Evolutionary conservation across 2,329 filamentous ascomycete species (phyloP).

Genomic region (Periglandula ipomoeae): DNA sequence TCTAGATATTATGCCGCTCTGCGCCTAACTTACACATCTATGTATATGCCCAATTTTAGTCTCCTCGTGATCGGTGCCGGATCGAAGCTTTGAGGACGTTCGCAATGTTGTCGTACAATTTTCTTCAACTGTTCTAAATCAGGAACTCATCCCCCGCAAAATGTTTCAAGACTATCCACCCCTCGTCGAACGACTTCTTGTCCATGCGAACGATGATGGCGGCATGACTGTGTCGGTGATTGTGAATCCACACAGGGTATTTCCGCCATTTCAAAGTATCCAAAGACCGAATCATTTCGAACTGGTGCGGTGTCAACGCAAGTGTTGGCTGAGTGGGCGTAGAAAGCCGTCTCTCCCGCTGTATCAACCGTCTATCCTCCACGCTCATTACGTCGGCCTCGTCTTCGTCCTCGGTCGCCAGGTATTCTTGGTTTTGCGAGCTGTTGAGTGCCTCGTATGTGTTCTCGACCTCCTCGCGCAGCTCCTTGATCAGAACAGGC

Average conservation of each 20-base stretch:
- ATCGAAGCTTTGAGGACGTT: background rate
- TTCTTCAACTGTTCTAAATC: conserved; percentile 13
- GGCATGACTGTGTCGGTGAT: conserved; percentile 73
- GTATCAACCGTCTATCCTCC: conserved; percentile 32
- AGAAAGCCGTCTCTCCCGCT: conserved; percentile 31
- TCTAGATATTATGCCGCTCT: background rate
- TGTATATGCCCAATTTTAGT: background rate
- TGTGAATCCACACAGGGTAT: conserved; percentile 65
- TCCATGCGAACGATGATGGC: conserved; percentile 77
- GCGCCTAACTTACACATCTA: background rate
- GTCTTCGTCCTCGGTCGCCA: conserved; percentile 46
- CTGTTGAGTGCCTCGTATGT: conserved; percentile 66
- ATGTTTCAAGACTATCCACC: conserved; percentile 67
- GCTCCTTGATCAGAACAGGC: conserved; percentile 65
- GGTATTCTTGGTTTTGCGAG: conserved; percentile 61
- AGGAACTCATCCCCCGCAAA: conserved; percentile 70
- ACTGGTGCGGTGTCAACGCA: conserved; percentile 71
- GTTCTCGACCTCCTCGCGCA: conserved; percentile 67
- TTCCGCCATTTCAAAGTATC: conserved; percentile 58
- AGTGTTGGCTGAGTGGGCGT: conserved; percentile 54
- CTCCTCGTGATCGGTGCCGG: background rate
- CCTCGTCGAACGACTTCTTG: conserved; percentile 62
- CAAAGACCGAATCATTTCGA: conserved; percentile 72
- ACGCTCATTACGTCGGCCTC: conserved; percentile 27
- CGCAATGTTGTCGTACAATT: too few species aligned